A percentile compares a stretch with the other conserved stretches of the same genome.
phyloP scores from a whole-genome alignment of 2,329 filamentous ascomycete genomes.

The Cladosporium sp. region DNA sequence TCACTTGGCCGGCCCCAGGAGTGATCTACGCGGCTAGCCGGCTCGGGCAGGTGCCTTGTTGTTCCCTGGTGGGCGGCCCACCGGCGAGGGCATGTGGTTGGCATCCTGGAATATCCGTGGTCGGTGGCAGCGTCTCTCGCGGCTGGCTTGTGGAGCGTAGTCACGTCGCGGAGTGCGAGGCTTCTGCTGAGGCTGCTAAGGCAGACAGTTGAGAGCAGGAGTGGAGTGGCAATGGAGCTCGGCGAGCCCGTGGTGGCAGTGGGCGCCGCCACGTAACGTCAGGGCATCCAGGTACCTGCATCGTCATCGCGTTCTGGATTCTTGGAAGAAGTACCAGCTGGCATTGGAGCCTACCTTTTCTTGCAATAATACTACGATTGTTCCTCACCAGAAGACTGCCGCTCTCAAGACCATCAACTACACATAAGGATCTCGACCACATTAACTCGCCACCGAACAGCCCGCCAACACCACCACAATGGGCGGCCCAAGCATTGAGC shows the following conservation, averaged over 20 bases:
- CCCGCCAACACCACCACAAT: background rate
- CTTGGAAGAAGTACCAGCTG: background rate
- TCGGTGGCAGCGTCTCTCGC: too few species aligned
- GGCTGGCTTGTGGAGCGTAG: background rate
- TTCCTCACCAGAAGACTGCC: too few species aligned
- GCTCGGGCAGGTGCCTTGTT: conserved; percentile 4
- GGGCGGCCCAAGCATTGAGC: conserved; percentile 1
- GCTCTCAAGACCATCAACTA: too few species aligned
- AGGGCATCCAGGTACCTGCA: too few species aligned
- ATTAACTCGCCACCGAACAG: background rate
- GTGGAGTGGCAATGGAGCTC: background rate
- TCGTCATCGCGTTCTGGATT: background rate
- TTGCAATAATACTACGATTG: background rate
- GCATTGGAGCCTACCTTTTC: background rate
- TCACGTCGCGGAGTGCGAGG: background rate
- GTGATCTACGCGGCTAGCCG: conserved; percentile 7
- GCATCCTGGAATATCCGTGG: too few species aligned
- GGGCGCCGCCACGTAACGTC: background rate
- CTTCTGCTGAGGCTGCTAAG: background rate
- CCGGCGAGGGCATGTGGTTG: background rate
- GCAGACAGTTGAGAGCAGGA: background rate
- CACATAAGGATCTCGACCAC: background rate
- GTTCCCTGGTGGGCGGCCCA: background rate
- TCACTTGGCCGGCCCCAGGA: conserved; percentile 1
- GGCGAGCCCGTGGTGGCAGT: background rate